phyloP scores from a whole-genome alignment of 139 green algal genomes.

The Haematococcus lacustris region DNA sequence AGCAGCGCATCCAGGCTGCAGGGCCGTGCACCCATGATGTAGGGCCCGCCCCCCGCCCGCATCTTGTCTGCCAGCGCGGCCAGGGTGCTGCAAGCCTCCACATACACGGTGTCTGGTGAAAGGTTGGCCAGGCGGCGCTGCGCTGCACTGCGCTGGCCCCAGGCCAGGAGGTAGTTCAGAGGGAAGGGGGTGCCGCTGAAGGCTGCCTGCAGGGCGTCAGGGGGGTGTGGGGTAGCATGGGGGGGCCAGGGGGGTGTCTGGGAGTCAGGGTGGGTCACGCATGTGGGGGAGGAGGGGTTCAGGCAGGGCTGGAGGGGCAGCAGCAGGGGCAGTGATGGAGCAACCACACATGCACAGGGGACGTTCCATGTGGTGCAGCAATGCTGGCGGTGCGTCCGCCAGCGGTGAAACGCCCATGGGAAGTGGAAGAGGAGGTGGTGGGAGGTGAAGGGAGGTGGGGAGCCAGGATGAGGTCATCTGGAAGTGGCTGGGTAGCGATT shows the following conservation, averaged over 20 bases:
- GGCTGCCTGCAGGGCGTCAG: slow-evolving; percentile 18
- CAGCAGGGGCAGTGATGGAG: neutral
- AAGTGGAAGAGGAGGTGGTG: too few species aligned
- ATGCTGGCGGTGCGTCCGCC: neutral
- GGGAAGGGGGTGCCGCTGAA: slow-evolving; percentile 50
- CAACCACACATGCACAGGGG: neutral
- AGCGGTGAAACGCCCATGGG: too few species aligned
- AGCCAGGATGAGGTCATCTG: too few species aligned
- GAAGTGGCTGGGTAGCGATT: too few species aligned
- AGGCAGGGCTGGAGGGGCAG: neutral
- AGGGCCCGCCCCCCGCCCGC: slow-evolving; percentile 17
- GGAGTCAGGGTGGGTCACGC: neutral
- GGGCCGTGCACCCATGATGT: slow-evolving; percentile 49
- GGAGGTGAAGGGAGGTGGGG: too few species aligned
- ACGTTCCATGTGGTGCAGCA: neutral
- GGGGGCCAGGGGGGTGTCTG: neutral
- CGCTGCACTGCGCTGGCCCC: slow-evolving; percentile 31
- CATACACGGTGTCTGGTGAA: slow-evolving; percentile 36
- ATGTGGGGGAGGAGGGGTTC: neutral
- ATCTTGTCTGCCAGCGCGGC: slow-evolving; percentile 40
- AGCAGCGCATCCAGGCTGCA: slow-evolving; percentile 60
- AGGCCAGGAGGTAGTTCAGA: slow-evolving; percentile 49
- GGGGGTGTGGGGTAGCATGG: too few species aligned
- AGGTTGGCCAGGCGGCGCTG: slow-evolving; percentile 16
- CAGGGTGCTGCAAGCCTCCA: slow-evolving; percentile 24